Base-by-base conservation (phyloP, 164 flowering plant genomes). In the Macadamia integrifolia region DNA sequence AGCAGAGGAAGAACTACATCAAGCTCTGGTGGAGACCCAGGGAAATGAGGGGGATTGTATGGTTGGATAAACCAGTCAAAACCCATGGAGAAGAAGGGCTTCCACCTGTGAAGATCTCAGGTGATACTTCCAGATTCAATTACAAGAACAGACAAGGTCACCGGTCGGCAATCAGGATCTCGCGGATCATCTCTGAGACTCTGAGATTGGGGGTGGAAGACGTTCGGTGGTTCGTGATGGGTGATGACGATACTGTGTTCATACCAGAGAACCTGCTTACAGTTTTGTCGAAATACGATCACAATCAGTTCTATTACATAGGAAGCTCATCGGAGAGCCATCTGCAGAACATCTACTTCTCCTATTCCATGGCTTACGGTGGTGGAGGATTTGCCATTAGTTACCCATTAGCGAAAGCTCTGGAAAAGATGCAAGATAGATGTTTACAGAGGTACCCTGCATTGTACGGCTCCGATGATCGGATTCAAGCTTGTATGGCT, bases 381-480 rank as follows among this genome's bases (percentile, higher is more conserved):
- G 97, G 97, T 2, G 93, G 89, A 1, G 97, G 97, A 1, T 83
- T 87, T 58, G 97, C 96, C 0, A 49, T 90, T n/a, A 90, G 97
- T 55, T 83, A 79, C 53, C 74, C 84, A 0, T 58, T 88, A 7
- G 97, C 85, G 11, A 78, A 65, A 60, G 67, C 57, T 46, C 64
- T 89, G 52, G 81, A 58, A 15, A 65, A 18, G 9, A 23, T 42
- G 2, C 49, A 85, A 75, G 92, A 89, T 79, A 85, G 79, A 1
- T 89, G 92, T 60, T 72, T 89, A 3, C 73, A 83, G 0, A 63
- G 85, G 69, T 89, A 89, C 74, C 66, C 63, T 44, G n/a, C 67
- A 23, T 74, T 84, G 68, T 85, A 81, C 77, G 92, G 90, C 53
- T 82, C 86, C 14, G 95, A 89, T 81, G 83, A 85, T 58, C 72